Base-by-base conservation (phyloP, 1,284 basidiomycete species). In the Marasmius tenuissimus region DNA sequence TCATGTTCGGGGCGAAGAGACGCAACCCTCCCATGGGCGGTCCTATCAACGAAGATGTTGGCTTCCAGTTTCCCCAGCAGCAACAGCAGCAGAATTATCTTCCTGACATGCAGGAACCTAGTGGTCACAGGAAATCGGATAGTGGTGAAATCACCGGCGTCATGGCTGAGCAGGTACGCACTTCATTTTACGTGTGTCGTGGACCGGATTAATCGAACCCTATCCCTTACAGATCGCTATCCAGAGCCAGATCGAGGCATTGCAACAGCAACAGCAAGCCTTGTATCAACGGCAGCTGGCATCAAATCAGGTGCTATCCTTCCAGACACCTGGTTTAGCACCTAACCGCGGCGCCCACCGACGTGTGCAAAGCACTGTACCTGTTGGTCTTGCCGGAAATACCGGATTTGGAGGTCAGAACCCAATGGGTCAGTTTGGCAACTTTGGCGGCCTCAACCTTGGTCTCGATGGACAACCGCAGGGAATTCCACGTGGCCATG, bases 221-320 rank as follows among this genome's bases (percentile, higher is more conserved):
- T 55, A 50, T 53, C 11, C 38, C 16, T 57, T 62, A 27, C 71
- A 96, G 93, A 92, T 96, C 68, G 93, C 93, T 50, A 72, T 97
- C 59, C 94, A 97, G 75, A 92, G 76, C 68, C 93, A 96, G 76
- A 97, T 97, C 63, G 94, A 96, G 75, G 92, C 87, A 9, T 78
- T 96, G 55, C 94, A 96, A 71, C 92, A 94, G 55, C 91, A 96
- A 71, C 94, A 96, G 70, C 88, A 93, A 68, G 90, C 88, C 27
- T 82, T 97, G 47, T 91, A 95, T 74, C 91, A 94, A 70, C 91
- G 93, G 66, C 93, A 96, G 71, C 80, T 93, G 59, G 90, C 90
- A 14, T 90, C 88, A 33, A 90, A 87, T 69, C 88, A 86, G 67
- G 86, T 88, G 63, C 78, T 92, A 55, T 85, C 89, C 60, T 85